Percentiles rank a stretch among this genome's conserved stretches.
These are phyloP conservation scores for Incumbomyces lentus DNA, from an alignment of 2,329 filamentous ascomycete genomes.

Conservation along the genomic window DNA sequence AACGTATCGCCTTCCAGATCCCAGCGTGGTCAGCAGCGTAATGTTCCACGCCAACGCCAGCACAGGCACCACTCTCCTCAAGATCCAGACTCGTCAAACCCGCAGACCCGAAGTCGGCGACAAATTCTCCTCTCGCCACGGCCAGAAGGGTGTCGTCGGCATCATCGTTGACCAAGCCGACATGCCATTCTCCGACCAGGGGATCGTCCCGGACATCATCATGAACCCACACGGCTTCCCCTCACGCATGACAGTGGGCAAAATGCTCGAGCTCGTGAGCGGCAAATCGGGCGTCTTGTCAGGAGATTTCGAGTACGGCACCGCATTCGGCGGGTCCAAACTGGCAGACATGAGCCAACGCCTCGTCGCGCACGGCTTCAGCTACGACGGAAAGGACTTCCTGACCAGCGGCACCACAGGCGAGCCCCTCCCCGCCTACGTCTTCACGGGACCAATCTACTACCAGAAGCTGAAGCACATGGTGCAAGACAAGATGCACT, in stretches of 20 bases:
- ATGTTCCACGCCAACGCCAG: slow-evolving; percentile 77
- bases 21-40: slow-evolving; percentile 89
- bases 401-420: slow-evolving; percentile 92
- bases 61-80: slow-evolving; percentile 74
- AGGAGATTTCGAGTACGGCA: slow-evolving; percentile 83
- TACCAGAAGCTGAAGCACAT: slow-evolving; percentile 99
- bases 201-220: slow-evolving; percentile 94
- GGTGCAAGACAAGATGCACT: slow-evolving; percentile 99
- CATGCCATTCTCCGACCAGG: slow-evolving; percentile 86
- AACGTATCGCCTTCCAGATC: slow-evolving; percentile 74
- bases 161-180: slow-evolving; percentile 96
- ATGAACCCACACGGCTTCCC: slow-evolving; percentile 99
- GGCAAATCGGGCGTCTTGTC: slow-evolving; percentile 86
- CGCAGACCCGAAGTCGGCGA: slow-evolving; percentile 89
- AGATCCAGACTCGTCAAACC: slow-evolving; percentile 93
- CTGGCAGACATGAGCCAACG: slow-evolving; percentile 83
- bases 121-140: slow-evolving; percentile 97
- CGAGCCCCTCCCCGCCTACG: slow-evolving; percentile 85
- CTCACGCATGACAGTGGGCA: slow-evolving; percentile 97
- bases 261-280: slow-evolving; percentile 87
- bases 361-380: slow-evolving; percentile 80
- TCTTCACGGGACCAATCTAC: slow-evolving; percentile 98
- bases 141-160: slow-evolving; percentile 94
- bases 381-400: slow-evolving; percentile 94
- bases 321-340: slow-evolving; percentile 69